Evolutionary conservation across 306 rosid genomes (phyloP), one percentile per base, ranked within the genome.

Genomic region (Albizia julibrissin): DNA sequence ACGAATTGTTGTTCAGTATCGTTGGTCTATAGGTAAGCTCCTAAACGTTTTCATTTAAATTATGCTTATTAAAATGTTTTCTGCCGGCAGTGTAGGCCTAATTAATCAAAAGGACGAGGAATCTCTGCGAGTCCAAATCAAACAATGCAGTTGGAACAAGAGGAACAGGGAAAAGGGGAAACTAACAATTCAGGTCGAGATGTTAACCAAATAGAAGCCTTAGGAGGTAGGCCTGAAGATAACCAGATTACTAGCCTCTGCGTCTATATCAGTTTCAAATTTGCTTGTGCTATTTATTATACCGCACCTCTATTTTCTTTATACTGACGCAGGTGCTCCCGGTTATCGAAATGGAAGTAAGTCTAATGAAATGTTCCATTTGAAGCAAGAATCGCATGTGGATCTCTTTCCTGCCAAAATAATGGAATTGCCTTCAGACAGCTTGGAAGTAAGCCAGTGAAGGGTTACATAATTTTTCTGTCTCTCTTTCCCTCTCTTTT

Each of bases 371-470:
- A 80, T 76, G 80, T 69, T 81, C 75, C 85, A 85, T 76, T 81
- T 86, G 81, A 89, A 89, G 83, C 86, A 81, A 81, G 93, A 86
- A 83, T 72, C 56, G 40, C 79, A 66, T 44, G 71, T 82, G 69
- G 92, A 93, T 86, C 65, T 89, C 78, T 88, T 90, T 75, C 87
- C 87, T 79, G 87, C 88, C 49, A 92, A 85, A 84, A 84, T 91
- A 69, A 73, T 84, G 87, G 97, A 93, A 69, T 85, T 91, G 44
- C 89, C 90, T 82, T 89, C 95, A 71, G 88, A 88, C 75, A 85
- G 79, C 84, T 88, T 93, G 80, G 97, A 94, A 75, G 99, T 96
- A 88, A 91, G 90, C 72, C 78, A 75, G 56, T 54, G 69, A 79
- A 58, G 37, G n/a, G 37, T 83, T 82, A 14, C 56, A 56, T 81